These are phyloP conservation scores for Pseudogymnoascus sp. DNA, from an alignment of 2,329 filamentous ascomycete species.

Conservation along the genomic window DNA sequence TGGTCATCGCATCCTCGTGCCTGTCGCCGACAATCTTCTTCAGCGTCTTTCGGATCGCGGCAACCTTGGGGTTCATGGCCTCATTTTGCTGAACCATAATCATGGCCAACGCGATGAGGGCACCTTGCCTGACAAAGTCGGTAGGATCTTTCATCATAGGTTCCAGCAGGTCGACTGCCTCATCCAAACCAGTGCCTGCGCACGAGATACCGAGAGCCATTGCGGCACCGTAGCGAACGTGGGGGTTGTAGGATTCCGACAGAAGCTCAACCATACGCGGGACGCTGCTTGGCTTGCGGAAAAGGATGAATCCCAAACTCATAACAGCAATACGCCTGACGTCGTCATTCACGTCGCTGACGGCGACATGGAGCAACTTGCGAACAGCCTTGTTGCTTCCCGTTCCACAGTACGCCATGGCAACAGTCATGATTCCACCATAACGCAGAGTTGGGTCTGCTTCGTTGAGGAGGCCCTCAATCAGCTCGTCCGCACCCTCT, in stretches of 20 bases:
- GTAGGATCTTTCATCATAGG: constrained; percentile 99
- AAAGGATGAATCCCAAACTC: constrained; percentile 95
- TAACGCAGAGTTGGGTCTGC: constrained; percentile 90
- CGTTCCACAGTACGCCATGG: constrained; percentile 91
- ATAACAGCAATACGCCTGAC: constrained; percentile 93
- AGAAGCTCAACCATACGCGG: constrained; percentile 98
- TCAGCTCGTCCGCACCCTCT: constrained; percentile 87
- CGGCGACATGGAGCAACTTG: constrained; percentile 87
- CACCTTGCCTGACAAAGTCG: constrained; percentile 95
- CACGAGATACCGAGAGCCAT: constrained; percentile 99
- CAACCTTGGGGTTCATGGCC: constrained; percentile 94
- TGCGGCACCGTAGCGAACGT: constrained; percentile 93
- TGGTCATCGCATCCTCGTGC: constrained; percentile 98
- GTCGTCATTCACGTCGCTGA: constrained; percentile 97
- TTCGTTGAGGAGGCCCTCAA: constrained; percentile 86
- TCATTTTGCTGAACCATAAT: constrained; percentile 99
- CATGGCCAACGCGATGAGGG: constrained; percentile 89
- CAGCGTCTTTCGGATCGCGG: constrained; percentile 80
- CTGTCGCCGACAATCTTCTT: constrained; percentile 90
- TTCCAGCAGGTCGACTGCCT: constrained; percentile 92
- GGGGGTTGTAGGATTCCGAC: constrained; percentile 97
- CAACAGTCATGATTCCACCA: constrained; percentile 97
- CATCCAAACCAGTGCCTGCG: constrained; percentile 87
- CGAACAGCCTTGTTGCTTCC: constrained; percentile 98
- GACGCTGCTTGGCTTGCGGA: constrained; percentile 93